Evolutionary conservation across 2,329 filamentous ascomycete species (phyloP).

Genomic region (Trichophyton rubrum): DNA sequence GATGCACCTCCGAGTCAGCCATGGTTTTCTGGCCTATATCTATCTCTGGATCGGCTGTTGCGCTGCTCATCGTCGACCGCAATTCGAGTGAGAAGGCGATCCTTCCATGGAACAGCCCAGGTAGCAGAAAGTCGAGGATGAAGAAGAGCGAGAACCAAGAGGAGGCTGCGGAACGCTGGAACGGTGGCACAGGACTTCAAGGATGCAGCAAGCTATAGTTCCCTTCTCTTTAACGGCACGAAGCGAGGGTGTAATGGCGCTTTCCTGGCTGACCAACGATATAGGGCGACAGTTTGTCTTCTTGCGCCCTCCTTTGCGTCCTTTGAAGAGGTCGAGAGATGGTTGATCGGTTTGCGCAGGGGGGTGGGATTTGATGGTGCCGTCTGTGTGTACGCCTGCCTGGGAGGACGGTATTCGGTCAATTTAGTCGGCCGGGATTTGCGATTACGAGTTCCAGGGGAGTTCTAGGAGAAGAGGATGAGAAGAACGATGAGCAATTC

Average conservation of each 20-base stretch:
- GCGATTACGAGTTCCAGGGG: background rate
- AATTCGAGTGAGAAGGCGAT: background rate
- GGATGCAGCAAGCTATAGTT: background rate
- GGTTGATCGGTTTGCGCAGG: background rate
- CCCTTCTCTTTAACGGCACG: background rate
- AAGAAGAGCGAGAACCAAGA: background rate
- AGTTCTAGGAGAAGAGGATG: background rate
- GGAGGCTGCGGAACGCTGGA: background rate
- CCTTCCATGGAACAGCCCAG: background rate
- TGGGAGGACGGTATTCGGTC: background rate
- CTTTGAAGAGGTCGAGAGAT: background rate
- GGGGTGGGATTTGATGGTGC: background rate
- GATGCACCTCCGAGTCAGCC: conserved; percentile 1
- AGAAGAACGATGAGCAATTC: background rate
- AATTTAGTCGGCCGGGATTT: background rate
- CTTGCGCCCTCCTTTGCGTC: background rate
- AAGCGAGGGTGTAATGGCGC: background rate
- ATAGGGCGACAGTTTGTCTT: background rate
- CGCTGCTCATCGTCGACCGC: conserved; percentile 10
- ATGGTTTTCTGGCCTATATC: background rate
- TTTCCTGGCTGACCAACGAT: background rate
- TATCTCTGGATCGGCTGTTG: conserved; percentile 4
- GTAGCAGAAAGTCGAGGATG: background rate
- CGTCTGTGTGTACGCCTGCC: background rate
- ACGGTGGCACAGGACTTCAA: background rate